Base-by-base conservation (phyloP, 345 rosid species). In the Murraya koenigii region DNA sequence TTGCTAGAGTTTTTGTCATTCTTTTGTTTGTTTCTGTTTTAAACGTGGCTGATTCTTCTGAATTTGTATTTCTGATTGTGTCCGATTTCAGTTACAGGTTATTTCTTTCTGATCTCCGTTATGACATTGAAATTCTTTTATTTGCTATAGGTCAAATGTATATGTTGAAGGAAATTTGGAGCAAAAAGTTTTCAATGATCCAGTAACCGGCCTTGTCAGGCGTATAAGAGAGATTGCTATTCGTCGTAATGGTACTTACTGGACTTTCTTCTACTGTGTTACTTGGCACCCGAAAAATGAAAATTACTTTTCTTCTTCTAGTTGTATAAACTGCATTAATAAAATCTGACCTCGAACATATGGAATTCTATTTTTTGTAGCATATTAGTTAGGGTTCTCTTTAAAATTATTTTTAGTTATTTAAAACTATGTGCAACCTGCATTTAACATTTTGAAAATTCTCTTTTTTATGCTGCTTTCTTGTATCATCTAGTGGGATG, bases 151-250 rank as follows among this genome's bases (percentile, higher is more conserved):
- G 19, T 77, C 88, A 5, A 83, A 77, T 78, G 22, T 96, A 17
- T 96, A 94, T 80, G 49, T 92, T 84, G 99, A 96, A 85, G 99
- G 98, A 39, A 91, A 90, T 84, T 83, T 96, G 58, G 98, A 94
- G 97, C 89, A 92, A 5, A 92, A 92, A 80, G 77, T 94, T 64
- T 94, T 92, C 80, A 76, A 81, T 47, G 95, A 96, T 87, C 97
- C 94, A 3, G 67, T 89, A 35, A 87, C 92, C 76, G 97, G 97
- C 79, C 77, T 91, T 66, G 91, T 90, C 68, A 92, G 94, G 36
- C 95, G 93, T 6, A 58, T 91, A 71, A 85, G 99, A 84, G 98
- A 96, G 83, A 64, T 96, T 54, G 92, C 97, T 6, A 76, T 96
- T 78, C 95, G 95, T 77, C 87, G 83, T 84, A 87, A 91, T 66